These are phyloP conservation scores for Aphanomyces cochlioides DNA, from an alignment of 352 stramenopile genomes.

Conservation along the genomic window DNA sequence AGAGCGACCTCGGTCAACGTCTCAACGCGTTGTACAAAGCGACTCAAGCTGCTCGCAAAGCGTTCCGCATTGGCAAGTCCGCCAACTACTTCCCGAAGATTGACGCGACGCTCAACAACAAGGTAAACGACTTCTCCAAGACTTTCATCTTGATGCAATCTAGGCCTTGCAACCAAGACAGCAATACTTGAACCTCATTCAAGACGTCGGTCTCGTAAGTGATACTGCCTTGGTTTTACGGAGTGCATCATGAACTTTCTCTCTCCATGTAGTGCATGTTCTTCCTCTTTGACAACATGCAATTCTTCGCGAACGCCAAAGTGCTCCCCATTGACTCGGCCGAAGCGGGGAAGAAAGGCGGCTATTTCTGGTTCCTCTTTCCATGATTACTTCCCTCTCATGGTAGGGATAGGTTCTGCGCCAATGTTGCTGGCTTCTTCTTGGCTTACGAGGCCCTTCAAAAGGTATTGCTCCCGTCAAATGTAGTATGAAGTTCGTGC, in stretches of 20 bases:
- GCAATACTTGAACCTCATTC: conserved; percentile 66
- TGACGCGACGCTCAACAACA: conserved; percentile 49
- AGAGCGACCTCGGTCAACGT: conserved; percentile 74
- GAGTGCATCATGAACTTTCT: background rate
- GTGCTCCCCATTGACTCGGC: conserved; percentile 61
- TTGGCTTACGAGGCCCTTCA: conserved; percentile 68
- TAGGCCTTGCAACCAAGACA: conserved; percentile 40
- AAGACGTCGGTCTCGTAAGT: conserved; percentile 70
- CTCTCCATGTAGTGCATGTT: conserved; percentile 42
- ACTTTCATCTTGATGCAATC: background rate
- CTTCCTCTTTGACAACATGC: conserved; percentile 84
- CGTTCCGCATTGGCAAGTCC: conserved; percentile 82
- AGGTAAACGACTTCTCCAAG: conserved; percentile 31
- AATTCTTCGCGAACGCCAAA: conserved; percentile 78
- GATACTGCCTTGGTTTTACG: too few relatives aligned
- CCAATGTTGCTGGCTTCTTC: conserved; percentile 76
- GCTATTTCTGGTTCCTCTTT: conserved; percentile 50
- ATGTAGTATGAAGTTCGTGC: background rate
- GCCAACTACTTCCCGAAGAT: conserved; percentile 80
- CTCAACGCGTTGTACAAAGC: conserved; percentile 68
- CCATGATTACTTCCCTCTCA: background rate
- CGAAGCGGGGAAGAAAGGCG: conserved; percentile 58
- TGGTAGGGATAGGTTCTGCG: conserved; percentile 45
- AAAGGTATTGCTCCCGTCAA: conserved; percentile 34
- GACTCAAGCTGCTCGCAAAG: conserved; percentile 77